Evolutionary conservation across 2,329 filamentous ascomycete genomes (phyloP).

Genomic region (Colletotrichum sp.): DNA sequence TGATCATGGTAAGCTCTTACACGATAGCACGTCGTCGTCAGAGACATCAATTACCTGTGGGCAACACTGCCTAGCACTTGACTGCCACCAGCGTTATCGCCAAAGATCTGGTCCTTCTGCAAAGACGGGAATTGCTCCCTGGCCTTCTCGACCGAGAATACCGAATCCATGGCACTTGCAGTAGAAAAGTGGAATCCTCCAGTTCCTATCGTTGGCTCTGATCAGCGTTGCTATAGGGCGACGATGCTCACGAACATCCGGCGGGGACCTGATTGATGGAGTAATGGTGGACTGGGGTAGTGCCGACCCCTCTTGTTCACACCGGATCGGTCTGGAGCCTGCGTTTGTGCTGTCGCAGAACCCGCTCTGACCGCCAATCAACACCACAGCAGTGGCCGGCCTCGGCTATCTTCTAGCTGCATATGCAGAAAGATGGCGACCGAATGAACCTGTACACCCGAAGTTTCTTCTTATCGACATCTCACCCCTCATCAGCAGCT

Average conservation of each 20-base stretch:
- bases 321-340: not conserved
- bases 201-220: not conserved
- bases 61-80: slow-evolving; percentile 68
- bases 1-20: slow-evolving; percentile 29
- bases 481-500: not conserved
- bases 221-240: not conserved
- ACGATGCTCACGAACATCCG: not conserved
- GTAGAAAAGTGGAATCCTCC: not conserved
- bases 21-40: slow-evolving; percentile 40
- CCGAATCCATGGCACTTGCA: not conserved
- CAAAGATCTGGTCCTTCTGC: slow-evolving; percentile 68
- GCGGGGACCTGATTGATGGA: not conserved
- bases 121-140: slow-evolving; percentile 72
- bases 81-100: slow-evolving; percentile 81
- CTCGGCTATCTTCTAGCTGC: not conserved
- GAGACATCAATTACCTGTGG: not conserved
- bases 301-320: not conserved
- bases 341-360: not conserved
- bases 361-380: not conserved
- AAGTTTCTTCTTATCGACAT: not conserved
- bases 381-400: too few species aligned
- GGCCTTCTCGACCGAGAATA: slow-evolving; percentile 44
- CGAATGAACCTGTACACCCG: not conserved
- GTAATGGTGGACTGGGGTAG: not conserved
- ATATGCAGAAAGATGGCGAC: not conserved